Base-by-base conservation (phyloP, 106 monocot species). In the Apostasia ramifera region DNA sequence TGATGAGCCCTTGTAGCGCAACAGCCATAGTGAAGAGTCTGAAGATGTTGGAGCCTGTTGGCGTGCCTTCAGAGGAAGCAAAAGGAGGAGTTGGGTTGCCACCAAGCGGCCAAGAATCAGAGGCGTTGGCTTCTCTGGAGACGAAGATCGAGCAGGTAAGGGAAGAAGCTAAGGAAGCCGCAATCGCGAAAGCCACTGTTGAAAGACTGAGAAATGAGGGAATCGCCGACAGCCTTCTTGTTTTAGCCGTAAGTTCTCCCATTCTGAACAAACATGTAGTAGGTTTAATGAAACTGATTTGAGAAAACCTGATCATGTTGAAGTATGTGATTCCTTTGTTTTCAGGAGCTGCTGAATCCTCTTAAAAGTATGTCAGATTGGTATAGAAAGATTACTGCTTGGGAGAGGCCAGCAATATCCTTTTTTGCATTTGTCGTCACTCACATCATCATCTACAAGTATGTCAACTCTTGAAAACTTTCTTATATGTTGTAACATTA, bases 141-240 rank as follows among this genome's bases (percentile, higher is more conserved):
- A 84, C 80, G 7, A 83, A 76, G 1, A 82, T 95, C 14, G 74
- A 70, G 71, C 84, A 82, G 73, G 86, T 76, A 5, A 95, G 88
- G 55, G 89, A 89, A 47, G 91, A 86, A 58, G 76, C 84, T 1
- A 83, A 71, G 55, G 86, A 92, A 55, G 68, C 80, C 15, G 71
- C 39, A 8, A 70, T 76, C 15, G 95, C 89, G 6, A 92, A 81
- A 61, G 84, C 82, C 38, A 80, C 84, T 12, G 66, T 82, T 5
- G 79, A 85, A 70, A 80, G 58, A 48, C 41, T 92, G 63, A 84
- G 81, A 89, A 92, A 86, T 53, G 92, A 92, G 83, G 92, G 95
- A 7, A 76, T 92, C 61, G 58, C 39, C 6, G 80, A 95, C 53
- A 82, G 85, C 63, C 76, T 92, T 68, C 78, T 86, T 68, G 48